phyloP scores from a whole-genome alignment of 1,139 yeast species.

The Blastobotrys capitulatus region DNA sequence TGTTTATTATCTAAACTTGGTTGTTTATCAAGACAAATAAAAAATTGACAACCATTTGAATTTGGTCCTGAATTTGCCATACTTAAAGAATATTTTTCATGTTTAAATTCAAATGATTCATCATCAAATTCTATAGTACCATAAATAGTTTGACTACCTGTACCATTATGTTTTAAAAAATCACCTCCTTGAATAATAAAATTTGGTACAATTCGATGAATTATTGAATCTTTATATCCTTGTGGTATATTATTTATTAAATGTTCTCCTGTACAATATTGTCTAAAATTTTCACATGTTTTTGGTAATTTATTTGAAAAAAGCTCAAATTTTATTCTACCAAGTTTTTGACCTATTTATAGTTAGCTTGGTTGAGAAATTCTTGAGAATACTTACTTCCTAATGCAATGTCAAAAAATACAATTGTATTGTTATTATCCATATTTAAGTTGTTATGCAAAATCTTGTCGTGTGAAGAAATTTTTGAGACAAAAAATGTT shows the following conservation, averaged over 20 bases:
- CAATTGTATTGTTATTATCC: not conserved
- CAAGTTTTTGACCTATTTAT: conserved; percentile 20
- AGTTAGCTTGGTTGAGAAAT: not conserved
- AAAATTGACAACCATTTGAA: conserved; percentile 41
- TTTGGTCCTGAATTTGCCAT: conserved; percentile 45
- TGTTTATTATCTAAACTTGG: conserved; percentile 37
- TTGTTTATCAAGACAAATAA: conserved; percentile 31
- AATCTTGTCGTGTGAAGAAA: too few relatives aligned
- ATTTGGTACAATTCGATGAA: conserved; percentile 73
- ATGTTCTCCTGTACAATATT: conserved; percentile 51
- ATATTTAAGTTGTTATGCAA: too few relatives aligned
- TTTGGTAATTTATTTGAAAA: conserved; percentile 40
- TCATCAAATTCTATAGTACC: conserved; percentile 74
- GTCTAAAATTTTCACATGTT: conserved; percentile 51
- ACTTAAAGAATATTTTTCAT: conserved; percentile 41
- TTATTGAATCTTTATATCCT: conserved; percentile 64
- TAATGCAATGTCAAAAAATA: conserved; percentile 4
- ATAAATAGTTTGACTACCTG: conserved; percentile 40
- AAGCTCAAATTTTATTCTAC: conserved; percentile 44
- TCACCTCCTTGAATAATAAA: conserved; percentile 61
- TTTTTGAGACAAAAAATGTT: not conserved
- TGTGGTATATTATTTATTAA: conserved; percentile 42
- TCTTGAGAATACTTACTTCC: not conserved
- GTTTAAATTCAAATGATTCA: conserved; percentile 66
- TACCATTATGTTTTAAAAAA: conserved; percentile 41